Percentiles rank a stretch among this genome's conserved stretches.
phyloP scores from a whole-genome alignment of 768 basidiomycete genomes.

The Mycena pura region DNA sequence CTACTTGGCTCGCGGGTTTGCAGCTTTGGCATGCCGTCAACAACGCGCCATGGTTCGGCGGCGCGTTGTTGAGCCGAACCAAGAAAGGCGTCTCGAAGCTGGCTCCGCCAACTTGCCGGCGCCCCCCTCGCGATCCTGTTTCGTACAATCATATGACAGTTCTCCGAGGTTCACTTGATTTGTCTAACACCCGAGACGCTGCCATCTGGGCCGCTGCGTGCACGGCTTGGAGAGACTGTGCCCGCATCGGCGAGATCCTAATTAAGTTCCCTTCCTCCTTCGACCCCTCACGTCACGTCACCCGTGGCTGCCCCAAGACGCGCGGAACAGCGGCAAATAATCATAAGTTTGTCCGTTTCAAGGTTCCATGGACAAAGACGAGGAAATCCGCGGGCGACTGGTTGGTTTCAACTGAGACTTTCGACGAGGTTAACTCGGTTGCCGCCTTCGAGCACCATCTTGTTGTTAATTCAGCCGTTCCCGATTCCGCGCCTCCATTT shows the following conservation, averaged over 20 bases:
- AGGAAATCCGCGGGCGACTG: neutral
- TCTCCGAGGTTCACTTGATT: neutral
- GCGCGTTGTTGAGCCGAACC: neutral
- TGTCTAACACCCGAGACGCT: neutral
- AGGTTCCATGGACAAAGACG: neutral
- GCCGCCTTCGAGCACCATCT: slow-evolving; percentile 1
- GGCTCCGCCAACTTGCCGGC: neutral
- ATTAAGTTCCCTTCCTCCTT: neutral
- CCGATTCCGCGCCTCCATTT: neutral
- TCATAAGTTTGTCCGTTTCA: neutral
- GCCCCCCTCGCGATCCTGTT: neutral
- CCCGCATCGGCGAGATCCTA: neutral
- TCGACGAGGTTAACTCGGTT: neutral
- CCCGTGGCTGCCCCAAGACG: neutral
- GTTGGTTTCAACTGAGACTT: neutral
- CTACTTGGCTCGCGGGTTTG: neutral
- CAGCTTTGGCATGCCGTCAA: neutral
- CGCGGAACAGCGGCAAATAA: neutral
- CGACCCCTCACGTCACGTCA: neutral
- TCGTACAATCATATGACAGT: neutral
- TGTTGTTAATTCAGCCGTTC: neutral
- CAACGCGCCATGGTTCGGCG: neutral
- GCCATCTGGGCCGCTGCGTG: neutral
- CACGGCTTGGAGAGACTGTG: neutral
- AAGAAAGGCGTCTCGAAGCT: neutral